Conservation (phyloP, 371 early-diverging fungal genomes). For the Rhizopus stolonifer region DNA sequence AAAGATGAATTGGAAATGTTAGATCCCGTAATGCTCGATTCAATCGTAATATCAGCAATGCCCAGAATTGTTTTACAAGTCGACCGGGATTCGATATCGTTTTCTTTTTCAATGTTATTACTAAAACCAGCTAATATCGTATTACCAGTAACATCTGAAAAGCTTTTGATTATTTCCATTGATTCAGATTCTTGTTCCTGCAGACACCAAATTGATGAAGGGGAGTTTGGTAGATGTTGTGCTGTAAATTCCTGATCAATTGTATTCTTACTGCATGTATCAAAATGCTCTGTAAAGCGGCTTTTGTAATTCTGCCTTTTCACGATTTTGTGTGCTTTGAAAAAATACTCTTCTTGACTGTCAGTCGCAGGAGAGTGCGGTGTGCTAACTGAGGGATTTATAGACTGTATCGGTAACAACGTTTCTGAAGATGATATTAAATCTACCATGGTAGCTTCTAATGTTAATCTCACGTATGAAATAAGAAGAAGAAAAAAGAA, state of each 20-base stretch:
- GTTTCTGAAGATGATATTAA: too few species aligned
- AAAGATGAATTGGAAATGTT: neutral
- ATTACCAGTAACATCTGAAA: neutral
- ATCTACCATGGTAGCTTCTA: too few species aligned
- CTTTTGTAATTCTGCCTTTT: slow-evolving; percentile 17
- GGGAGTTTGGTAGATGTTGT: neutral
- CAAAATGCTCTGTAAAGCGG: slow-evolving; percentile 39
- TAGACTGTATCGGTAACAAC: too few species aligned
- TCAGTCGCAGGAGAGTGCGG: neutral
- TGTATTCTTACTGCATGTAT: slow-evolving; percentile 11
- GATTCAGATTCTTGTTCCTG: neutral
- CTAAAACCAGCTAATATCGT: too few species aligned
- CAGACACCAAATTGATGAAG: neutral
- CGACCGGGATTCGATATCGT: neutral
- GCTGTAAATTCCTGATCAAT: slow-evolving; percentile 1
- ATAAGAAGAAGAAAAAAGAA: too few species aligned
- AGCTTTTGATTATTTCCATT: neutral
- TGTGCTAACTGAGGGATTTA: neutral
- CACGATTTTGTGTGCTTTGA: neutral
- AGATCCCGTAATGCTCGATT: neutral
- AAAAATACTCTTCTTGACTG: too few species aligned
- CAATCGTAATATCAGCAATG: neutral
- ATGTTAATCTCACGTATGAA: too few species aligned
- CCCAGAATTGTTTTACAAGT: neutral
- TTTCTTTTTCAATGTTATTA: neutral